A percentile compares a stretch with the other conserved stretches of the same genome.
Conservation (phyloP, 306 rosid species). For the Dalbergia cultrata region DNA sequence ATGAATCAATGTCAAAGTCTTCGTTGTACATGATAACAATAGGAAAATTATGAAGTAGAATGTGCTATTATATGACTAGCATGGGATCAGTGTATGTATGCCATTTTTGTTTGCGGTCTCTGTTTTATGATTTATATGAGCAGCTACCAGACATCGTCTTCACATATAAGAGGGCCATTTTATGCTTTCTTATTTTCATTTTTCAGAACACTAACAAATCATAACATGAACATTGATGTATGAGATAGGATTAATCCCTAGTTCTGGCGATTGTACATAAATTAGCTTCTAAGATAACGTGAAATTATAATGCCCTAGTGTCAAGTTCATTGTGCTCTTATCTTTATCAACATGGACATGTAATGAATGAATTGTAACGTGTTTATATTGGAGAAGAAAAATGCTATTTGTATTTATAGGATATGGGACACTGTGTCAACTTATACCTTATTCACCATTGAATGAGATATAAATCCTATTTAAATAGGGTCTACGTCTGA, state of each 20-base stretch:
- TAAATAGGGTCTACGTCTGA: too few species aligned
- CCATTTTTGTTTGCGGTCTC: slow-evolving; percentile 26
- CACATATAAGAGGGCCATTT: slow-evolving; percentile 17
- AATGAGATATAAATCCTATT: too few species aligned
- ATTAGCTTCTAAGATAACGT: slow-evolving; percentile 28
- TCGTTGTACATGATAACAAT: slow-evolving; percentile 47
- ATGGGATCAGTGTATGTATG: slow-evolving; percentile 24
- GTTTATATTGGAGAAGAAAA: slow-evolving; percentile 5
- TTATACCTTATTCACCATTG: too few species aligned
- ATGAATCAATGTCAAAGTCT: slow-evolving; percentile 39
- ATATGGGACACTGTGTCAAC: too few species aligned
- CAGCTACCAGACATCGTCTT: slow-evolving; percentile 3
- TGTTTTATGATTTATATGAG: not conserved
- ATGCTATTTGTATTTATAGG: too few species aligned
- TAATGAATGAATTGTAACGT: not conserved
- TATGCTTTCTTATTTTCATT: not conserved
- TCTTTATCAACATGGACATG: not conserved
- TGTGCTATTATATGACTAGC: slow-evolving; percentile 32
- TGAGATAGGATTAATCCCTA: slow-evolving; percentile 30
- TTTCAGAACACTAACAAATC: not conserved
- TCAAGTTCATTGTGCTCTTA: not conserved
- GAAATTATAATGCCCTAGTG: not conserved
- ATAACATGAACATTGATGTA: not conserved
- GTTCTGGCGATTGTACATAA: not conserved
- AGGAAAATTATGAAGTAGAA: slow-evolving; percentile 36